Evolutionary conservation across 2,329 filamentous ascomycete genomes (phyloP), one percentile per base, ranked within the genome.

Genomic region (Immersiporthe knoxdaviesiana): DNA sequence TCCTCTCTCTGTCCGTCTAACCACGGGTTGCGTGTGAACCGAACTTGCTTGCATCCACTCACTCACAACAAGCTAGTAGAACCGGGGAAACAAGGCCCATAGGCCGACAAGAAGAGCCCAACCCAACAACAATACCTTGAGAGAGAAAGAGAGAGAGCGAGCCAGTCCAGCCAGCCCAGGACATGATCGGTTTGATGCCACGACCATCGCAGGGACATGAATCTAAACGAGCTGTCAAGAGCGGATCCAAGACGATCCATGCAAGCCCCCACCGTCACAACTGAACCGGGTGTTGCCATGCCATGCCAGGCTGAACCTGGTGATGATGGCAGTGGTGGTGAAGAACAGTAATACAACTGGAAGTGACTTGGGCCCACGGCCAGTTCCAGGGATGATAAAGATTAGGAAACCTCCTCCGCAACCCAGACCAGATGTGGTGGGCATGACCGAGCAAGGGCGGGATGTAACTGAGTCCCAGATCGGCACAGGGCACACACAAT

Each of bases 191-290:
- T 47, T n/a, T 65, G n/a, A 44, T 52, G 64, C 35, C n/a, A 24
- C 37, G 54, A 65, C 39, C 35, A 8, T n/a, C 35, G 44, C 58
- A 44, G 32, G 37, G n/a, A 16, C 39, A 58, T 63, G 64, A 63
- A 60, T 27, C 64, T 54, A 52, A 63, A 52, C 64, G 59, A 67
- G 58, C 64, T 69, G 68, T 67, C 68, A 69, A 69, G 56, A 61
- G 50, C 66, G 64, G 66, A 27, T 64, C 44, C n/a, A 37, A n/a
- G 35, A 24, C 35, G 63, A 66, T 67, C 58, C 63, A 56, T 18
- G 3, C 32, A n/a, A n/a, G 11, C n/a, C 39, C 44, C 44, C 35
- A 35, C 35, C 35, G 35, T 8, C 4, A 35, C n/a, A 18, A 44
- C 21, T 35, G n/a, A 14, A 16, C 35, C n/a, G 24, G 47, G 54